Evolutionary conservation across 345 rosid genomes (phyloP).

Genomic region (Camelina laxa): DNA sequence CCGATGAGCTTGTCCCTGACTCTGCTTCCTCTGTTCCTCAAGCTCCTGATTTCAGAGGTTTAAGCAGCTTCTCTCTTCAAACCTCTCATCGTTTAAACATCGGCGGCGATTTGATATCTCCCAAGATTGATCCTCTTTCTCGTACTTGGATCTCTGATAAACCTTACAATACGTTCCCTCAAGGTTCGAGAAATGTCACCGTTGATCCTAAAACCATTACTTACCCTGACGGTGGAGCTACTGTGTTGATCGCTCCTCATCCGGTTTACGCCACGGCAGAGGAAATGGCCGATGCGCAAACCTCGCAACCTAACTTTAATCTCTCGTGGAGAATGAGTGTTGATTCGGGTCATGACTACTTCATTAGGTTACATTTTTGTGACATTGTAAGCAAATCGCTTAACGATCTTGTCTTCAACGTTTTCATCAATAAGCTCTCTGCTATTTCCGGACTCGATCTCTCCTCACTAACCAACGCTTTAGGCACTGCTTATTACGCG

Average conservation of each 20-base stretch:
- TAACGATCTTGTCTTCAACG: slow-evolving; percentile 64
- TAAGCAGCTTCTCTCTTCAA: slow-evolving; percentile 56
- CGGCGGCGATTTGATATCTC: slow-evolving; percentile 62
- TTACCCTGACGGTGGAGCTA: slow-evolving; percentile 55
- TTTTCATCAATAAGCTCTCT: slow-evolving; percentile 61
- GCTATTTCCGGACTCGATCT: slow-evolving; percentile 60
- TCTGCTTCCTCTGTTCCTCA: slow-evolving; percentile 56
- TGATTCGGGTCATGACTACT: slow-evolving; percentile 61
- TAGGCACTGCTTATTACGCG: slow-evolving; percentile 57
- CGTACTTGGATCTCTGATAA: slow-evolving; percentile 74
- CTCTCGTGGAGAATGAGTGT: slow-evolving; percentile 72
- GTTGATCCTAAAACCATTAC: slow-evolving; percentile 49
- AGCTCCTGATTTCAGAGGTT: slow-evolving; percentile 54
- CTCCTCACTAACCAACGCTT: slow-evolving; percentile 50
- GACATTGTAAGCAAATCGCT: slow-evolving; percentile 76
- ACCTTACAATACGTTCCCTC: slow-evolving; percentile 54
- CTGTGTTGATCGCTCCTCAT: slow-evolving; percentile 57
- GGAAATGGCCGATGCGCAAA: slow-evolving; percentile 59
- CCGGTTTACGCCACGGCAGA: slow-evolving; percentile 61
- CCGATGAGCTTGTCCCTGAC: slow-evolving; percentile 63
- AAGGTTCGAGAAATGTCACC: slow-evolving; percentile 54
- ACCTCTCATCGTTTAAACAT: slow-evolving; percentile 67
- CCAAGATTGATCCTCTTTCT: slow-evolving; percentile 61
- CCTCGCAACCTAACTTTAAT: slow-evolving; percentile 64
- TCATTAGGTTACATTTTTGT: slow-evolving; percentile 77